Percentiles rank a stretch among this genome's conserved stretches.
These are phyloP conservation scores for Vanrija humicola DNA, from an alignment of 1,284 basidiomycete genomes.

Conservation along the genomic window DNA sequence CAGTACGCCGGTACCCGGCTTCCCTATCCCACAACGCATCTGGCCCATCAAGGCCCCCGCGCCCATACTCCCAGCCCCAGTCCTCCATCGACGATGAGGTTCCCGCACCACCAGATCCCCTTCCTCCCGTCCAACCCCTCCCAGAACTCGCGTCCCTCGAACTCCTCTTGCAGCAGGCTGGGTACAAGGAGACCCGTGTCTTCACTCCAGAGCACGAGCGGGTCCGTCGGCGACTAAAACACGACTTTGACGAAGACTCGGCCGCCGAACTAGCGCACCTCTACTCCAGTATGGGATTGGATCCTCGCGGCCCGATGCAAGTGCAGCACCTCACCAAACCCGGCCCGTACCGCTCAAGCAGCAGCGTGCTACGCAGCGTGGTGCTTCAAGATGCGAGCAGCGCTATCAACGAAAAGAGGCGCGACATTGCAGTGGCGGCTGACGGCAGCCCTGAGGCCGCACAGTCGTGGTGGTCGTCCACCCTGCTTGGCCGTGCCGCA, in stretches of 20 bases:
- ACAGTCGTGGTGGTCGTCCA: conserved; percentile 25
- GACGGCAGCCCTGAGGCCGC: not conserved
- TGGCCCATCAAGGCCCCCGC: conserved; percentile 19
- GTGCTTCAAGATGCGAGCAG: conserved; percentile 14
- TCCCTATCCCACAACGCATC: conserved; percentile 19
- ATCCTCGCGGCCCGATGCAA: conserved; percentile 5
- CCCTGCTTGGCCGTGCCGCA: conserved; percentile 5
- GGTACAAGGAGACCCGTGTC: conserved; percentile 82
- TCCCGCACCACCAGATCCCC: conserved; percentile 15
- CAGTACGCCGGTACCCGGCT: conserved; percentile 17
- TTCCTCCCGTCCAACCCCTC: conserved; percentile 5
- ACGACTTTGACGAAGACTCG: conserved; percentile 28
- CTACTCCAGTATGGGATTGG: conserved; percentile 35
- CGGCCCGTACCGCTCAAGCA: conserved; percentile 12
- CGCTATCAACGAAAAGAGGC: conserved; percentile 1
- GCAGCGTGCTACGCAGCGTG: conserved; percentile 17
- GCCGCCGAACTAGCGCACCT: conserved; percentile 30
- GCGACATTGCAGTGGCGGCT: not conserved
- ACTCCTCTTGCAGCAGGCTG: conserved; percentile 74
- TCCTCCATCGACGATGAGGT: conserved; percentile 26
- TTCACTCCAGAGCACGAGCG: conserved; percentile 76
- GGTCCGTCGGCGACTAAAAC: conserved; percentile 33
- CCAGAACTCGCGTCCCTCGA: conserved; percentile 61
- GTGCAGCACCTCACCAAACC: conserved; percentile 15
- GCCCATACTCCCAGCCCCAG: conserved; percentile 1